Evolutionary conservation across 352 stramenopile species (phyloP), one percentile per base, ranked within the genome.

Genomic region (Pythium brassicae): DNA sequence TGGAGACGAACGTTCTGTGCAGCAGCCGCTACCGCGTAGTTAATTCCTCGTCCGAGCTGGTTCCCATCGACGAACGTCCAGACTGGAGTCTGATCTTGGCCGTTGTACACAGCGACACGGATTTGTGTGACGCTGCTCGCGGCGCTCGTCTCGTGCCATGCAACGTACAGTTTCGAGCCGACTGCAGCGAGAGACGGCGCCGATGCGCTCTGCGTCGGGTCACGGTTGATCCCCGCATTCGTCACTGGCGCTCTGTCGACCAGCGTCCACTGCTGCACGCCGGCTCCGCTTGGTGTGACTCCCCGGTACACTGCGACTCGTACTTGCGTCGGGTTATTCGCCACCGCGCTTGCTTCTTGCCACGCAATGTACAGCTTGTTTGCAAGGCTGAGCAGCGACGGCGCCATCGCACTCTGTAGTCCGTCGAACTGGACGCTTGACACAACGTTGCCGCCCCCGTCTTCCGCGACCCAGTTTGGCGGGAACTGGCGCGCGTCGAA

Each of bases 11-110:
- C 68, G 4, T 76, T 73, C 8, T 68, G 61, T 3, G 75, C 77
- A 0, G 62, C 52, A 11, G 65, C 72, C 9, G 69, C 29, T 6
- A 48, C 29, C 0, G 60, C 72, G 12, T 71, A 83, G 50, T 89
- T 87, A 6, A 87, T 45, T 0, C 78, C 73, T 49, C 53, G 58
- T 0, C 57, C 29, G 1, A 57, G 69, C 7, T 52, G 48, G 19
- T 84, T 88, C 0, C 74, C 81, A 39, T 88, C 81, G 15, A 85
- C 63, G 66, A 87, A 89, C 0, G 50, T 51, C 81, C 81, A 91
- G 1, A 35, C 44, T 5, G 74, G 75, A 2, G 65, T n/a, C 3
- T 55, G 32, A 40, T 84, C 66, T 6, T 78, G 49, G 0, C 73
- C 60, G 53, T 81, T 86, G 37, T 68, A 92, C 19, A 88, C 63